Evolutionary conservation across 2,329 filamentous ascomycete genomes (phyloP), one percentile per base, ranked within the genome.

Genomic region (Polytolypa hystricis): DNA sequence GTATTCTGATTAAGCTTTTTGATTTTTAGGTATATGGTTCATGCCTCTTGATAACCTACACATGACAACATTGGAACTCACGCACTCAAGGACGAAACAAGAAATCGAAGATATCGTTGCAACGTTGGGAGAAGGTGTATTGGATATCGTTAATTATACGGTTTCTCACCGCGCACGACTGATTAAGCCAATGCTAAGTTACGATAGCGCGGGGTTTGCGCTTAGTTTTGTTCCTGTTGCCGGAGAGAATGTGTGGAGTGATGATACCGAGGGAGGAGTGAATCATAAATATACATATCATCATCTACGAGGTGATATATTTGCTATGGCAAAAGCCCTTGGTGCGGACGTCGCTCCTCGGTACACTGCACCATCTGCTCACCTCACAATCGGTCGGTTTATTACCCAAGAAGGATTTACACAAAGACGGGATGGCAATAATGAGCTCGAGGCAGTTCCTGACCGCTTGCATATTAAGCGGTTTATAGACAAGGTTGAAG

Each of bases 291-390:
- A 84, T 60, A 87, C 82, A 0, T 95, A 95, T 56, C 89, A 95
- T 54, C 89, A 96, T 57, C 73, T 96, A 6, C 77, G 89, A 2
- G 72, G 80, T 3, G 85, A 94, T 53, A 56, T 93, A 9, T 91
- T 79, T 55, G 66, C 71, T 33, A 63, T 75, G 17, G 72, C 75
- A 3, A 64, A 67, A 30, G 64, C 62, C 3, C 70, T 76, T 0
- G 83, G 82, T 1, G 66, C 89, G n/a, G 62, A 71, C 11, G 70
- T 94, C 21, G 79, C 70, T 15, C 84, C 82, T 35, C 71, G 89
- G 39, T 96, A 95, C 55, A 78, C 87, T 16, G 84, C 93, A 2
- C 87, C 87, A 2, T 89, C 82, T 31, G 85, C 84, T 11, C 89
- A 96, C 62, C 73, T 95, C 52, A 95, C 89, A 0, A 73, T 96